phyloP scores from a whole-genome alignment of 495 filamentous ascomycete species.

The Xylaria cubensis region DNA sequence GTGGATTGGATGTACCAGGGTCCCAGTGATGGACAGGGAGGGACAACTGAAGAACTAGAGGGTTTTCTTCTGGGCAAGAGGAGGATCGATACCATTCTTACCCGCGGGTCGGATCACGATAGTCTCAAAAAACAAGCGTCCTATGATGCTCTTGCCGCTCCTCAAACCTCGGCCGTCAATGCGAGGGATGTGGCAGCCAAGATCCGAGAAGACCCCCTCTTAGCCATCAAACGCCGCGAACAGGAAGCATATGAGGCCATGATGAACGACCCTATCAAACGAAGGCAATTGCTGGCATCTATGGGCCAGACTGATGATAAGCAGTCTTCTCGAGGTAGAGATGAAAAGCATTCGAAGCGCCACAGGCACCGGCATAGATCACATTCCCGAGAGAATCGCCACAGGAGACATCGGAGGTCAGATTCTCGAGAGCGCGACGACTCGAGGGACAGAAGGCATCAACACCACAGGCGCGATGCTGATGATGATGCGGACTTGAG shows the following conservation, averaged over 20 bases:
- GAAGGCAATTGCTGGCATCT: constrained; percentile 70
- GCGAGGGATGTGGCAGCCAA: constrained; percentile 80
- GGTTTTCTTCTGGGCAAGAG: constrained; percentile 92
- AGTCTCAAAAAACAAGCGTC: constrained; percentile 82
- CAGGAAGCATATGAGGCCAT: constrained; percentile 88
- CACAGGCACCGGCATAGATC: constrained; percentile 48
- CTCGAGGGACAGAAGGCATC: constrained; percentile 48
- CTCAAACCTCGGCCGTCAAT: constrained; percentile 63
- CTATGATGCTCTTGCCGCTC: constrained; percentile 65
- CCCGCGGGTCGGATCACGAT: constrained; percentile 82
- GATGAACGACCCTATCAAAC: constrained; percentile 82
- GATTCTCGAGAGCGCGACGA: constrained; percentile 47
- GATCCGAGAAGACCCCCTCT: constrained; percentile 84
- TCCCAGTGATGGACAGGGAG: constrained; percentile 76
- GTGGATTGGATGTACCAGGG: constrained; percentile 99
- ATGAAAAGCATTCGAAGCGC: constrained; percentile 58
- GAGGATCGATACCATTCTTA: constrained; percentile 81
- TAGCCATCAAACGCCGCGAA: constrained; percentile 91
- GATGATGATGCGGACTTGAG: constrained; percentile 41
- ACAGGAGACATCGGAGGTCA: constrained; percentile 54
- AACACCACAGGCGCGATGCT: constrained; percentile 41
- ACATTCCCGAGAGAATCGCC: constrained; percentile 51
- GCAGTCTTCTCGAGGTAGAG: constrained; percentile 47
- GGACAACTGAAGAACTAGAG: constrained; percentile 91
- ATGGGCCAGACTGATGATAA: constrained; percentile 60